Evolutionary conservation across 2,329 filamentous ascomycete genomes (phyloP).

Genomic region (Penicillium sp.): DNA sequence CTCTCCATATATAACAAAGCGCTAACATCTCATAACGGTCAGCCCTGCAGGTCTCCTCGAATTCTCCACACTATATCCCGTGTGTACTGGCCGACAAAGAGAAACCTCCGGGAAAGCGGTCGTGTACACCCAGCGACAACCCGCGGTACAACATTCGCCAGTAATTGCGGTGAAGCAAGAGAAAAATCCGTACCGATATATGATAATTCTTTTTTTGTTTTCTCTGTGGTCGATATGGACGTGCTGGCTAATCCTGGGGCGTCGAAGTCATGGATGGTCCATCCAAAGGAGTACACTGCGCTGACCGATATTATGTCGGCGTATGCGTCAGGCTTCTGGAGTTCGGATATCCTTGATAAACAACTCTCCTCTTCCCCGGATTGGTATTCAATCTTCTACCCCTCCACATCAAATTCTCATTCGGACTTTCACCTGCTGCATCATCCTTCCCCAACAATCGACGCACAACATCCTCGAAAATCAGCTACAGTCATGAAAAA

Average conservation of each 20-base stretch:
- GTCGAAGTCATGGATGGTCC: conserved; percentile 6
- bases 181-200: not conserved
- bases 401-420: not conserved
- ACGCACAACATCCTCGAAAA: not conserved
- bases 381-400: not conserved
- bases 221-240: conserved; percentile 7
- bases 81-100: conserved; percentile 17
- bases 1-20: conserved; percentile 21
- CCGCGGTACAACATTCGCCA: conserved; percentile 22
- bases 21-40: conserved; percentile 17
- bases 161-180: conserved; percentile 29
- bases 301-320: conserved; percentile 1
- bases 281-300: conserved; percentile 7
- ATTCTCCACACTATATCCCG: conserved; percentile 17
- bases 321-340: not conserved
- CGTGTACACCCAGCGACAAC: conserved; percentile 24
- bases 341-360: not conserved
- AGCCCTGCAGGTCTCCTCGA: conserved; percentile 29
- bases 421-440: not conserved
- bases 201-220: not conserved
- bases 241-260: conserved; percentile 11
- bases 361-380: not conserved
- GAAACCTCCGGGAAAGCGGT: conserved; percentile 14
- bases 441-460: not conserved
- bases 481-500: not conserved